These are phyloP conservation scores for Vitis labrusca DNA, from an alignment of 164 flowering plant species.

Conservation along the genomic window DNA sequence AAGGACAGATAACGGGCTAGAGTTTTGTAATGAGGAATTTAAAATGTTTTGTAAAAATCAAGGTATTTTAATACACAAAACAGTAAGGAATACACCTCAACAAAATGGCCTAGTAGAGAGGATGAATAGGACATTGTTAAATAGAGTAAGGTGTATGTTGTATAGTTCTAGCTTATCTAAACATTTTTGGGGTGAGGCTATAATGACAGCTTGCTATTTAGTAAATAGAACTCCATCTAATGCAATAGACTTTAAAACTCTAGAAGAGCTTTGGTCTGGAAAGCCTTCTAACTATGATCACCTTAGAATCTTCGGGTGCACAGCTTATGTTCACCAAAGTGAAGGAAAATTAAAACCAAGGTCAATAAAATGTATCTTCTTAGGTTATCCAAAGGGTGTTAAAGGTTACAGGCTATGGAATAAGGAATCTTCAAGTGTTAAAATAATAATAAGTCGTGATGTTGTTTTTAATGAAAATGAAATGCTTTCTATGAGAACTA, in stretches of 20 bases:
- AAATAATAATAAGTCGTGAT: not conserved
- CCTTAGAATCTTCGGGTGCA: not conserved
- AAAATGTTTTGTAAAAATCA: not conserved
- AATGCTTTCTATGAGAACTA: too few species aligned
- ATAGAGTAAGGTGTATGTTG: not conserved
- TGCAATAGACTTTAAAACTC: not conserved
- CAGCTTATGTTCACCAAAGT: not conserved
- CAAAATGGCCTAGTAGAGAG: constrained; percentile 9
- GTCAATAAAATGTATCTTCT: not conserved
- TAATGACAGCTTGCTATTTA: not conserved
- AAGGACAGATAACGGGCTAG: not conserved
- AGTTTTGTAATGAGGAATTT: not conserved
- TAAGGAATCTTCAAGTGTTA: not conserved
- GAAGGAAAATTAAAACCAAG: not conserved
- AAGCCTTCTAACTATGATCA: not conserved
- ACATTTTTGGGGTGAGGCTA: constrained; percentile 6
- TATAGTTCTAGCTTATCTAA: not conserved
- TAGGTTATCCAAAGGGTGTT: not conserved
- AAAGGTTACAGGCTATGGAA: constrained; percentile 1
- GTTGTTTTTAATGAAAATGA: too few species aligned
- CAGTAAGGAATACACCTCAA: not conserved
- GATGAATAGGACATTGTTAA: not conserved
- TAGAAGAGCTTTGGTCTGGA: not conserved
- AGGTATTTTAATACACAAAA: not conserved
- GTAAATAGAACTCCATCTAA: not conserved